Percentiles rank a stretch among this genome's conserved stretches.
These are phyloP conservation scores for Arabis alpina DNA, from an alignment of 345 rosid species.

Conservation along the genomic window DNA sequence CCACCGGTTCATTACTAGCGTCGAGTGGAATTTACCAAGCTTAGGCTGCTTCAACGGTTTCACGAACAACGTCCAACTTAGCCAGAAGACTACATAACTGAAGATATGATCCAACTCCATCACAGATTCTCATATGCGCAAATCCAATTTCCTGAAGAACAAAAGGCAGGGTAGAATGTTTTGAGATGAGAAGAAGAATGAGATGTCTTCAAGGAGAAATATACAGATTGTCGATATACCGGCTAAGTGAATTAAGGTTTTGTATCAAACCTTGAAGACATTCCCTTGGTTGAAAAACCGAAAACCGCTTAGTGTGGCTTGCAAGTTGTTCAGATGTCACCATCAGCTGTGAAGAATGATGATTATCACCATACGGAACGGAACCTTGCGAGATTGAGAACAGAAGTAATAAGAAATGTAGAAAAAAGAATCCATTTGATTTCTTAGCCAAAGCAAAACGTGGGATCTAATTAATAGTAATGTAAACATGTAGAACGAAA, in stretches of 20 bases:
- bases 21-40: slow-evolving; percentile 6
- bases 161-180: not conserved
- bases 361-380: slow-evolving; percentile 82
- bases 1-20: slow-evolving; percentile 15
- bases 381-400: slow-evolving; percentile 63
- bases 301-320: slow-evolving; percentile 93
- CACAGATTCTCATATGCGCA: slow-evolving; percentile 96
- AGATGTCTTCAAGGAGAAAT: slow-evolving; percentile 54
- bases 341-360: slow-evolving; percentile 80
- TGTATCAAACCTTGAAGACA: slow-evolving; percentile 79
- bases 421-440: not conserved
- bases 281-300: slow-evolving; percentile 92
- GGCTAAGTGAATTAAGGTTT: slow-evolving; percentile 1
- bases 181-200: not conserved
- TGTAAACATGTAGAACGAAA: not conserved
- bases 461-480: too few relatives aligned
- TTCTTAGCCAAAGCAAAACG: too few relatives aligned
- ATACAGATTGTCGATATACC: not conserved
- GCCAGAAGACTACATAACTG: slow-evolving; percentile 94
- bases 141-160: slow-evolving; percentile 86
- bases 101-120: slow-evolving; percentile 97
- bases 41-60: slow-evolving; percentile 78
- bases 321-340: slow-evolving; percentile 95
- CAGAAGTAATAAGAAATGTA: slow-evolving; percentile 10
- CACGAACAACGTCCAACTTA: slow-evolving; percentile 72